Percentiles rank a stretch among this genome's conserved stretches.
phyloP scores from a whole-genome alignment of 2,329 filamentous ascomycete genomes.

The Ceratocystis huliohia region DNA sequence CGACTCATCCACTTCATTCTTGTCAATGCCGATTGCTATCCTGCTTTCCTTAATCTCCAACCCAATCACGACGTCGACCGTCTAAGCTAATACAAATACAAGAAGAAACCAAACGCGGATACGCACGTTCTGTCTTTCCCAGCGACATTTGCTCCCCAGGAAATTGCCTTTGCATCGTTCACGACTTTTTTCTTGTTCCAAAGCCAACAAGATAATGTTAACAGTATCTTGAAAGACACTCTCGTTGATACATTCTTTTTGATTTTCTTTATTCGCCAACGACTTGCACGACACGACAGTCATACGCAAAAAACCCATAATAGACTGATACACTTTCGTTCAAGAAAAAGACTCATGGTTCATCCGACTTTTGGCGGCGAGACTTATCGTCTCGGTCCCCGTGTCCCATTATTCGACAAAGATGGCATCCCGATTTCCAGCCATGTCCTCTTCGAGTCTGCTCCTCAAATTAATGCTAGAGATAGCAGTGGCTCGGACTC shows the following conservation, averaged over 20 bases:
- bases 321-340: neutral
- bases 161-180: neutral
- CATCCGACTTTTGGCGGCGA: slow-evolving; percentile 7
- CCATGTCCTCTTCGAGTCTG: slow-evolving; percentile 14
- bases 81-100: neutral
- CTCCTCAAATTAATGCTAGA: slow-evolving; percentile 5
- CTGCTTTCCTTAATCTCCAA: slow-evolving; percentile 7
- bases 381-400: slow-evolving; percentile 13
- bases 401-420: slow-evolving; percentile 8
- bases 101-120: neutral
- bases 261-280: too few species aligned
- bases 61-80: slow-evolving; percentile 13
- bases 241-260: neutral
- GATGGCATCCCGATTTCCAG: slow-evolving; percentile 5
- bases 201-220: neutral
- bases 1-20: neutral
- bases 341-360: slow-evolving; percentile 2
- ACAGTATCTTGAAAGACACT: neutral
- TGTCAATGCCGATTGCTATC: neutral
- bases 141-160: neutral
- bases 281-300: neutral
- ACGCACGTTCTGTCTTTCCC: neutral
- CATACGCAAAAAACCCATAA: neutral
- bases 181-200: neutral
- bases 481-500: slow-evolving; percentile 1